A percentile compares a stretch with the other conserved stretches of the same genome.
phyloP scores from a whole-genome alignment of 2,329 filamentous ascomycete species.

The Pestalotiopsis sp. region DNA sequence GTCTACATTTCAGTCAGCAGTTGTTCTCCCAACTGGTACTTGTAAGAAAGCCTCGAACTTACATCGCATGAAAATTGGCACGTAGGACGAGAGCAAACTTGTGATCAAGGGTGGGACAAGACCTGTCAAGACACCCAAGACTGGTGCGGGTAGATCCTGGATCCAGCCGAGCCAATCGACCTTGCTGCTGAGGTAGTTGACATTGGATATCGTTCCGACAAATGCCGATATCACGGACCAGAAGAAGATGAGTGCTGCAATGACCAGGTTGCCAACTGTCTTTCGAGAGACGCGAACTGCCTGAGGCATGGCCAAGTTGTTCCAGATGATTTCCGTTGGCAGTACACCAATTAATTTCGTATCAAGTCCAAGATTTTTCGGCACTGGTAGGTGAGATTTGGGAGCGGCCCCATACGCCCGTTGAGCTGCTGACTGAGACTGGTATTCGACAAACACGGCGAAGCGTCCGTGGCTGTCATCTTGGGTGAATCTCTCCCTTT shows the following conservation, averaged over 20 bases:
- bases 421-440: conserved; percentile 80
- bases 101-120: conserved; percentile 80
- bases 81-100: conserved; percentile 78
- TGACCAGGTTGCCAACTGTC: conserved; percentile 66
- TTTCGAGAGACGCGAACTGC: conserved; percentile 29
- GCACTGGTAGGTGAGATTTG: conserved; percentile 25
- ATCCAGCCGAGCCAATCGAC: conserved; percentile 77
- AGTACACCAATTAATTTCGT: conserved; percentile 68
- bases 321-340: conserved; percentile 85
- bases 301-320: conserved; percentile 62
- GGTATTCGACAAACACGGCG: conserved; percentile 93
- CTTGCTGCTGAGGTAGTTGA: conserved; percentile 66
- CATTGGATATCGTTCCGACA: conserved; percentile 84
- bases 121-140: conserved; percentile 81
- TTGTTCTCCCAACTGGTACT: background rate
- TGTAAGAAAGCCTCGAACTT: conserved; percentile 31
- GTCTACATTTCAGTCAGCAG: conserved; percentile 40
- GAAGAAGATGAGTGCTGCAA: conserved; percentile 79
- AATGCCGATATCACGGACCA: conserved; percentile 78
- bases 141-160: conserved; percentile 63
- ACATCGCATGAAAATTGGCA: conserved; percentile 78
- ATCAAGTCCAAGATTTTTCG: conserved; percentile 10
- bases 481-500: background rate
- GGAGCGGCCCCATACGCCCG: conserved; percentile 67
- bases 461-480: conserved; percentile 41